phyloP scores from a whole-genome alignment of 2,329 filamentous ascomycete species.

The Sclerotinia sclerotiorum region DNA sequence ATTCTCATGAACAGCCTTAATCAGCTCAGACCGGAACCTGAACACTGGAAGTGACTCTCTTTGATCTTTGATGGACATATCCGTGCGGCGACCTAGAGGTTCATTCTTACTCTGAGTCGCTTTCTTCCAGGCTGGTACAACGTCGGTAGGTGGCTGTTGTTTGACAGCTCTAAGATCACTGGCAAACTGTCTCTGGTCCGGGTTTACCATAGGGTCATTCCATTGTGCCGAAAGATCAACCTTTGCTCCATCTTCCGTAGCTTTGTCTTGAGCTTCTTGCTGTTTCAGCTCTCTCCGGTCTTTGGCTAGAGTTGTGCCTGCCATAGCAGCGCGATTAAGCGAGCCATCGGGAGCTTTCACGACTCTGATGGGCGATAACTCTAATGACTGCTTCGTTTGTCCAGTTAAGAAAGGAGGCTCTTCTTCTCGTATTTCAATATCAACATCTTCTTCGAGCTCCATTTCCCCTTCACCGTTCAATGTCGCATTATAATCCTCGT shows the following conservation, averaged over 20 bases:
- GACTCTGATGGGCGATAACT: constrained; percentile 91
- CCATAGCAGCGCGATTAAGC: constrained; percentile 93
- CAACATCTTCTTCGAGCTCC: constrained; percentile 92
- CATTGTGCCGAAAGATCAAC: constrained; percentile 87
- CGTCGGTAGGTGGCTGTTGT: constrained; percentile 58
- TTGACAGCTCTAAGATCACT: constrained; percentile 75
- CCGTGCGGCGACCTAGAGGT: constrained; percentile 81
- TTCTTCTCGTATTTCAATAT: constrained; percentile 95
- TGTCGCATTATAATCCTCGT: constrained; percentile 89
- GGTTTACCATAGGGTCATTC: constrained; percentile 93
- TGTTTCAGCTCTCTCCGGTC: constrained; percentile 87
- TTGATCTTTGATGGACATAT: constrained; percentile 92
- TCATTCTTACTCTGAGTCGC: constrained; percentile 77
- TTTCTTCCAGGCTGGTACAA: constrained; percentile 89
- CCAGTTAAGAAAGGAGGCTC: constrained; percentile 94
- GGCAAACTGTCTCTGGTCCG: constrained; percentile 84
- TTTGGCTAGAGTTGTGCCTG: constrained; percentile 82
- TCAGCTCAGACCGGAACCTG: constrained; percentile 81
- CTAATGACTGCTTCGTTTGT: constrained; percentile 93
- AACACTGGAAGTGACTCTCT: constrained; percentile 86
- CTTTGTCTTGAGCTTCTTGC: constrained; percentile 78
- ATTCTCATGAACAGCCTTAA: constrained; percentile 83
- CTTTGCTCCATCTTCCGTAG: constrained; percentile 70
- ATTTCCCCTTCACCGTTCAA: constrained; percentile 82
- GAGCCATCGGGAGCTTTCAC: constrained; percentile 98